phyloP scores from a whole-genome alignment of 2,329 filamentous ascomycete genomes.

The Hypoxylon sp. region DNA sequence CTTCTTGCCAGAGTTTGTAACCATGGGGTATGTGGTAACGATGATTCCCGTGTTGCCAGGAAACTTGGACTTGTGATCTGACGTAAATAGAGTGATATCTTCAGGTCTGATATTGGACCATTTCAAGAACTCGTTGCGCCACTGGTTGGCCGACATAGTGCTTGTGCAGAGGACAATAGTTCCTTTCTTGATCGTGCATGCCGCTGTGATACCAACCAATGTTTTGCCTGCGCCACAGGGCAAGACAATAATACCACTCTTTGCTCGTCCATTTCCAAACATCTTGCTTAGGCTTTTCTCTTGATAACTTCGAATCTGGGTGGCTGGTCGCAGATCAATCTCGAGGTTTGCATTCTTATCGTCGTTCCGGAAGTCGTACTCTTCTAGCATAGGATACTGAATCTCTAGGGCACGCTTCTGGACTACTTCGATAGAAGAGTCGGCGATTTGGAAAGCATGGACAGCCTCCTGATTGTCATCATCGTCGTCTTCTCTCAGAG shows the following conservation, averaged over 20 bases:
- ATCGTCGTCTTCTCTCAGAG: slow-evolving; percentile 81
- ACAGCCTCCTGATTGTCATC: slow-evolving; percentile 88
- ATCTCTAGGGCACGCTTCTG: slow-evolving; percentile 90
- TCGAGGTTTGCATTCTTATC: slow-evolving; percentile 88
- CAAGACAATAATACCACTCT: slow-evolving; percentile 96
- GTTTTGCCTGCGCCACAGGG: slow-evolving; percentile 98
- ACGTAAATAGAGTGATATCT: slow-evolving; percentile 94
- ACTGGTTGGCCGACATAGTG: slow-evolving; percentile 97
- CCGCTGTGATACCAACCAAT: slow-evolving; percentile 95
- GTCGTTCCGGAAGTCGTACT: slow-evolving; percentile 97
- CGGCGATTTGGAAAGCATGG: slow-evolving; percentile 90
- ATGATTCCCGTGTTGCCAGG: slow-evolving; percentile 93
- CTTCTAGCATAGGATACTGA: slow-evolving; percentile 87
- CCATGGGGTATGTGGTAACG: slow-evolving; percentile 98
- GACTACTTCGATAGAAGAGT: slow-evolving; percentile 82
- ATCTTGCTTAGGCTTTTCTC: slow-evolving; percentile 98
- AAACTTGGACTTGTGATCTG: slow-evolving; percentile 86
- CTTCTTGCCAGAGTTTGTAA: slow-evolving; percentile 82
- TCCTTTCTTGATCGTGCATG: slow-evolving; percentile 97
- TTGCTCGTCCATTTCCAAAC: slow-evolving; percentile 97
- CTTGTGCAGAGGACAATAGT: slow-evolving; percentile 95
- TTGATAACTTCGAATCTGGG: slow-evolving; percentile 92
- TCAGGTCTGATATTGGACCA: slow-evolving; percentile 97
- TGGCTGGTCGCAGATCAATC: slow-evolving; percentile 89
- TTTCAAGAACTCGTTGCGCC: slow-evolving; percentile 94